Percentiles rank a stretch among this genome's conserved stretches.
phyloP scores from a whole-genome alignment of 192 early-diverging fungal species.

The Backusella morwellensis region DNA sequence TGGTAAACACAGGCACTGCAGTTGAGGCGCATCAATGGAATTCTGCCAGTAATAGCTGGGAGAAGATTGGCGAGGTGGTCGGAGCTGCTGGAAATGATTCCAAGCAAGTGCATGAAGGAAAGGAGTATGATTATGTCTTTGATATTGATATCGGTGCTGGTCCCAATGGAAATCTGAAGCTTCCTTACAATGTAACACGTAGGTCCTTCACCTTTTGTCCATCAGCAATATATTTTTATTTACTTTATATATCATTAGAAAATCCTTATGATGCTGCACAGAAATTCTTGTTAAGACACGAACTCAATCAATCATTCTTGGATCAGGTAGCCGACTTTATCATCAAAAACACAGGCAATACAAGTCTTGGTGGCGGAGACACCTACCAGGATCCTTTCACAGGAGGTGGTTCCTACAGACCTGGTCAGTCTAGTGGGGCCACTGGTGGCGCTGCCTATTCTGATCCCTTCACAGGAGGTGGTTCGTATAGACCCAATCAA shows the following conservation, averaged over 20 bases:
- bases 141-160: constrained; percentile 90
- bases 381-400: constrained; percentile 35
- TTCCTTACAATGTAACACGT: constrained; percentile 90
- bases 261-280: constrained; percentile 95
- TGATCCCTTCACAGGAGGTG: constrained; percentile 65
- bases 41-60: constrained; percentile 59
- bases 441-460: constrained; percentile 32
- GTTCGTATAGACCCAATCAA: constrained; percentile 12
- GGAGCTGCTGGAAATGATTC: constrained; percentile 75
- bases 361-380: constrained; percentile 47
- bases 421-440: constrained; percentile 20
- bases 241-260: constrained; percentile 46
- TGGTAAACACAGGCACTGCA: constrained; percentile 67
- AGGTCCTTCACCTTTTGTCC: not conserved
- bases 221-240: not conserved
- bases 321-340: constrained; percentile 98
- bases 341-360: constrained; percentile 72
- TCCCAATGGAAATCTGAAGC: constrained; percentile 68
- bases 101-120: constrained; percentile 81
- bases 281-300: constrained; percentile 78
- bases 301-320: constrained; percentile 79
- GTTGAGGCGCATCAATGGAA: constrained; percentile 93
- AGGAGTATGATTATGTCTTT: constrained; percentile 98
- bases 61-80: constrained; percentile 91
- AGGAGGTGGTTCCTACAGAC: constrained; percentile 63